phyloP scores from a whole-genome alignment of 805 yeast species.

The Wickerhamomyces ciferrii region DNA sequence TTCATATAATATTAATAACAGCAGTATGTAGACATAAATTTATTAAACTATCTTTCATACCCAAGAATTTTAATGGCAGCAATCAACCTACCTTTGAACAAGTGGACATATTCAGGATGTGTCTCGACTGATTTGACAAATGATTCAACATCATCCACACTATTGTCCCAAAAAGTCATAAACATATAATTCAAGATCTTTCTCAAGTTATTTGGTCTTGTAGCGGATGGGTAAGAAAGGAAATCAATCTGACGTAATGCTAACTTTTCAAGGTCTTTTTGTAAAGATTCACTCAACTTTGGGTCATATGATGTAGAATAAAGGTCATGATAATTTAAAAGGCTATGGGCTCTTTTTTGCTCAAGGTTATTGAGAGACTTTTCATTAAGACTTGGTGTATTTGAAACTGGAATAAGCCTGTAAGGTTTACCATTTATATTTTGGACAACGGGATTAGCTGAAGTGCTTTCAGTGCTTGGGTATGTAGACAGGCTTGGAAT shows the following conservation, averaged over 20 bases:
- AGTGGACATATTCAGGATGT: constrained; percentile 7
- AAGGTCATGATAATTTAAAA: not conserved
- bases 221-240: constrained; percentile 25
- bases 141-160: constrained; percentile 9
- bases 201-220: constrained; percentile 25
- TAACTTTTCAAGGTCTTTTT: constrained; percentile 10
- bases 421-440: not conserved
- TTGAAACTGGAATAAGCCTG: not conserved
- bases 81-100: constrained; percentile 10
- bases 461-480: too few species aligned
- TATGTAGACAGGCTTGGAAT: not conserved
- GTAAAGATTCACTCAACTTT: not conserved
- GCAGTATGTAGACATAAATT: too few species aligned
- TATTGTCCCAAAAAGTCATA: constrained; percentile 29
- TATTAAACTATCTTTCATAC: constrained; percentile 12
- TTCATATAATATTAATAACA: too few species aligned
- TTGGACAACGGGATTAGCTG: not conserved
- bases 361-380: not conserved
- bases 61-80: constrained; percentile 20
- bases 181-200: constrained; percentile 30
- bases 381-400: not conserved
- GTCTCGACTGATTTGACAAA: constrained; percentile 9
- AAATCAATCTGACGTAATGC: constrained; percentile 27
- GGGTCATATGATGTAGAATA: not conserved
- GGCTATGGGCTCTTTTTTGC: not conserved